Conservation (phyloP, 768 basidiomycete species). For the Tricholoma sp. region DNA sequence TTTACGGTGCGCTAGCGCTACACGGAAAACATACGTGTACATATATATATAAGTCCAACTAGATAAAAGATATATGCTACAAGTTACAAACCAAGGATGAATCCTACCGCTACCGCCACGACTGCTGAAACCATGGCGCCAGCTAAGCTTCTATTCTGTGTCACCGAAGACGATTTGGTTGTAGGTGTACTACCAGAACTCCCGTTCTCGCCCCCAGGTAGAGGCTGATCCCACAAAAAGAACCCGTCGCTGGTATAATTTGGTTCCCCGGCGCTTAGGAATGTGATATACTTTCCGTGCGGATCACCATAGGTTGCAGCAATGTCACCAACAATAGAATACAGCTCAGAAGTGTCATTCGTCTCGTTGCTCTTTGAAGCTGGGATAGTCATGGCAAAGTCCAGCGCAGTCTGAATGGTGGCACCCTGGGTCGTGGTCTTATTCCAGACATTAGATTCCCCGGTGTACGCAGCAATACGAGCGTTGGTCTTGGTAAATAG, state of each 20-base stretch:
- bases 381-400: conserved; percentile 49
- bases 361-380: conserved; percentile 26
- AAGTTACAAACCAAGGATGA: not conserved
- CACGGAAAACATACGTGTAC: too few species aligned
- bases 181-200: not conserved
- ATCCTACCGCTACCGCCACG: not conserved
- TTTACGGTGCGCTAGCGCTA: too few species aligned
- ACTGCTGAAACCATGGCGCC: not conserved
- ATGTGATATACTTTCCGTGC: conserved; percentile 48
- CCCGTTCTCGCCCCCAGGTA: conserved; percentile 26
- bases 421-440: conserved; percentile 42
- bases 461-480: conserved; percentile 42
- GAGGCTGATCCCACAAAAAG: conserved; percentile 54
- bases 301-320: conserved; percentile 58
- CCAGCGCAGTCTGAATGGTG: conserved; percentile 54
- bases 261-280: conserved; percentile 32
- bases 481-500: conserved; percentile 44
- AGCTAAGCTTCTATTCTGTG: not conserved
- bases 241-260: conserved; percentile 39
- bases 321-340: conserved; percentile 53
- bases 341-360: conserved; percentile 43
- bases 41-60: too few species aligned
- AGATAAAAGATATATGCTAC: too few species aligned
- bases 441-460: conserved; percentile 46
- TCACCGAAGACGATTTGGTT: not conserved